These are phyloP conservation scores for Tetrastigma voinierianum DNA, from an alignment of 164 flowering plant species.

Conservation along the genomic window DNA sequence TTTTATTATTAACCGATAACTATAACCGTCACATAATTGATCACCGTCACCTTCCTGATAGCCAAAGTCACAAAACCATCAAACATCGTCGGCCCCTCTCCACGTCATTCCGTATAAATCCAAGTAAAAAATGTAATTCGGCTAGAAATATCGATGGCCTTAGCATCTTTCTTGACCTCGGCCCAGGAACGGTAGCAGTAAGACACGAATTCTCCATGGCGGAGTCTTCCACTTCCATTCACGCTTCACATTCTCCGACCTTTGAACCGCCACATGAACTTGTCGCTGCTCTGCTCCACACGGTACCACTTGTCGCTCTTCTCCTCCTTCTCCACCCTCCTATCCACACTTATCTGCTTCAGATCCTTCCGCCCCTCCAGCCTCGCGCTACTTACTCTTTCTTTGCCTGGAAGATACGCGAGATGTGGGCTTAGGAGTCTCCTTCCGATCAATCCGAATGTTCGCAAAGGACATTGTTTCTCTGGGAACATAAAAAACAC, in stretches of 20 bases:
- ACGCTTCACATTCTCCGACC: constrained; percentile 10
- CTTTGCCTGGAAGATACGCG: constrained; percentile 1
- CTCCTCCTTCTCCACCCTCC: constrained; percentile 5
- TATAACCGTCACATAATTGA: no score
- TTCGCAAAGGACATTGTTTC: constrained; percentile 1
- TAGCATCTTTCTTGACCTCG: constrained; percentile 8
- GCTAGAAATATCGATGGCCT: constrained; percentile 8
- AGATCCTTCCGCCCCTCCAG: constrained; percentile 1
- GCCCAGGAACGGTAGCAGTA: constrained; percentile 23
- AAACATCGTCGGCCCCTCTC: no score
- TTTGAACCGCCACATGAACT: constrained; percentile 8
- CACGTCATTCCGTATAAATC: no score
- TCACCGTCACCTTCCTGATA: no score
- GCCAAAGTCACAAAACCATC: no score
- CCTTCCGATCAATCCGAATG: constrained; percentile 12
- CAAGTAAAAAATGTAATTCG: no score
- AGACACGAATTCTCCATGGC: constrained; percentile 19
- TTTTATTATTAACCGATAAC: no score
- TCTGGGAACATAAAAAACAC: neutral
- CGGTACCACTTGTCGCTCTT: neutral
- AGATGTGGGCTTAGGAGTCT: constrained; percentile 10
- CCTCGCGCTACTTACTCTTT: constrained; percentile 8
- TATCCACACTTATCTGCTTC: constrained; percentile 6
- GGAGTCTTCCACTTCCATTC: constrained; percentile 14
- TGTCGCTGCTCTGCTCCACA: constrained; percentile 9